Evolutionary conservation across 2,329 filamentous ascomycete species (phyloP).

Genomic region (Fusarium sp.): DNA sequence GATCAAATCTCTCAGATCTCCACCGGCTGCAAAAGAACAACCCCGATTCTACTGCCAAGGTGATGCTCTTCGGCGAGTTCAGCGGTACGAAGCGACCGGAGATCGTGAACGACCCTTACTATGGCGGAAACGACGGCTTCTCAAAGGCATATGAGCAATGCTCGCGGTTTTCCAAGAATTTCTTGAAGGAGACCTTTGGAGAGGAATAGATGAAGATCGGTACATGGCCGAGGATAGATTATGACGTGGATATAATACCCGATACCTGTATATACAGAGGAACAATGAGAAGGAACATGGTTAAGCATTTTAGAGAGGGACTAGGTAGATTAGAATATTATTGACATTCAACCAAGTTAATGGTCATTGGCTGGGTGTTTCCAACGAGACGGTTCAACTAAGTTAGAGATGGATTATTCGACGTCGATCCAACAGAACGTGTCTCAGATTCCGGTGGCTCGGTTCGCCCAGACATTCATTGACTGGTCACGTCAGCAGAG

Average conservation of each 20-base stretch:
- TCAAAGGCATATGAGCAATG: slow-evolving; percentile 90
- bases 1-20: slow-evolving; percentile 82
- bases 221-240: slow-evolving; percentile 1
- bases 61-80: slow-evolving; percentile 88
- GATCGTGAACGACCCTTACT: slow-evolving; percentile 91
- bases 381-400: slow-evolving; percentile 25
- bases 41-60: slow-evolving; percentile 71
- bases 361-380: slow-evolving; percentile 28
- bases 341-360: slow-evolving; percentile 19
- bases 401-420: slow-evolving; percentile 22
- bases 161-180: slow-evolving; percentile 81
- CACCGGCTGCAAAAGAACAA: slow-evolving; percentile 72
- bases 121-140: slow-evolving; percentile 87
- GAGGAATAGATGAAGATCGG: slow-evolving; percentile 17
- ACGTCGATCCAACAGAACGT: slow-evolving; percentile 36
- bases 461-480: slow-evolving; percentile 22
- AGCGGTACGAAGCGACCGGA: slow-evolving; percentile 77
- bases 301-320: slow-evolving; percentile 22
- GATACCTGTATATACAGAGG: slow-evolving; percentile 41
- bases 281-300: slow-evolving; percentile 13
- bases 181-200: slow-evolving; percentile 72
- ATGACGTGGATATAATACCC: slow-evolving; percentile 46
- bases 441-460: slow-evolving; percentile 34
- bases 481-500: neutral
- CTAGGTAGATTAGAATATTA: slow-evolving; percentile 25